Evolutionary conservation across 352 stramenopile species (phyloP).

Genomic region (Phytophthora idaei): DNA sequence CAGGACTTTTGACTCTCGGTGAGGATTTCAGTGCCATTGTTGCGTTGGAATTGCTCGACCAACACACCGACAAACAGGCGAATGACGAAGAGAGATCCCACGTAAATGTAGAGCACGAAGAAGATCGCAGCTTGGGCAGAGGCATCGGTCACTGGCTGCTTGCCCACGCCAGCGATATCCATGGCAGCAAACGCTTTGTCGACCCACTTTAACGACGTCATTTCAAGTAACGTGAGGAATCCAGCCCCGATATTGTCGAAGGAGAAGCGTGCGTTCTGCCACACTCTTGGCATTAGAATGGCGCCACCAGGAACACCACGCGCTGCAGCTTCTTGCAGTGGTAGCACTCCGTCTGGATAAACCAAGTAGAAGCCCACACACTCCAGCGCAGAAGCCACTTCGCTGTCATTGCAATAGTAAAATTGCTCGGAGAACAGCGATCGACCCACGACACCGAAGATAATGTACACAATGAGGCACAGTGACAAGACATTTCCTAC

Average conservation of each 20-base stretch:
- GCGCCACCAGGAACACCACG: conserved; percentile 38
- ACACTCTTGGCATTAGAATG: conserved; percentile 66
- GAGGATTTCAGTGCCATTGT: conserved; percentile 82
- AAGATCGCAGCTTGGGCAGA: conserved; percentile 59
- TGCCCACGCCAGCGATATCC: conserved; percentile 57
- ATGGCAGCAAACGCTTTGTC: conserved; percentile 81
- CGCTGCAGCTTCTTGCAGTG: conserved; percentile 56
- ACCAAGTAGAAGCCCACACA: conserved; percentile 67
- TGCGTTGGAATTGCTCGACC: conserved; percentile 85
- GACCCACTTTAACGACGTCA: conserved; percentile 84
- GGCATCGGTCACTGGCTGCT: conserved; percentile 58
- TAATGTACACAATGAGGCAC: conserved; percentile 79
- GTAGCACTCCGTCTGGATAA: conserved; percentile 51
- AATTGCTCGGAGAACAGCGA: conserved; percentile 72
- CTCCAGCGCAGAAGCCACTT: conserved; percentile 37
- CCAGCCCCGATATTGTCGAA: conserved; percentile 76
- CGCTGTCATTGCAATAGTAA: conserved; percentile 68
- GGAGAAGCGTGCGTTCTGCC: conserved; percentile 74
- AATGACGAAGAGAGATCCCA: conserved; percentile 81
- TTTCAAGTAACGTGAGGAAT: conserved; percentile 74
- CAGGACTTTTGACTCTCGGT: conserved; percentile 81
- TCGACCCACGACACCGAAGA: conserved; percentile 73
- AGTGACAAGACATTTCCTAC: conserved; percentile 77
- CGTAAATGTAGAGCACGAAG: conserved; percentile 79
- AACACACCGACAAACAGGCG: conserved; percentile 81